Conservation (phyloP, 129 eudicot species). For the Lactuca sativa region DNA sequence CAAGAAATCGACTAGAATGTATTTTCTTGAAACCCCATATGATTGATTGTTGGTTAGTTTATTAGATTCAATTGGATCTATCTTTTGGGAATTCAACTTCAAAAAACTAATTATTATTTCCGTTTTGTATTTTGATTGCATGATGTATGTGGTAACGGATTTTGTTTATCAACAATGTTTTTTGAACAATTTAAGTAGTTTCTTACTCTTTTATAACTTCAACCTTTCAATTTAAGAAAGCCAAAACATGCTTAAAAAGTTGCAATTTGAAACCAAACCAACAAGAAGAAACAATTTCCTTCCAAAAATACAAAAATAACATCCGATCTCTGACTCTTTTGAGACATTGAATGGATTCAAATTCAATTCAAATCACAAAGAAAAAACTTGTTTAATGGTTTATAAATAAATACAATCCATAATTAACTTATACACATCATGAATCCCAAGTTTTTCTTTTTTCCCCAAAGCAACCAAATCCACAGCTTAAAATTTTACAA, state of each 20-base stretch:
- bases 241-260: neutral
- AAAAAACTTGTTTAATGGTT: neutral
- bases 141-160: no score
- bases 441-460: neutral
- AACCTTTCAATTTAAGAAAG: neutral
- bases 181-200: no score
- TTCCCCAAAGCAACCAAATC: neutral
- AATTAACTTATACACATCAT: conserved; percentile 2
- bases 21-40: no score
- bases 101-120: no score
- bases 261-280: neutral
- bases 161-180: no score
- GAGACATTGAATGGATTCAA: neutral
- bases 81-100: no score
- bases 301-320: neutral
- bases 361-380: neutral
- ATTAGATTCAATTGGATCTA: no score
- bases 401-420: no score
- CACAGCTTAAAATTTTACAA: neutral
- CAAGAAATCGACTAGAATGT: no score
- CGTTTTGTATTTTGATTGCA: no score
- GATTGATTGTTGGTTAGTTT: no score
- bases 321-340: neutral
- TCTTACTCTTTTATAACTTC: no score
- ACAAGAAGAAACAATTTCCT: conserved; percentile 3